A percentile compares a stretch with the other conserved stretches of the same genome.
These are phyloP conservation scores for Umbelopsis vinacea DNA, from an alignment of 192 early-diverging fungal species.

Conservation along the genomic window DNA sequence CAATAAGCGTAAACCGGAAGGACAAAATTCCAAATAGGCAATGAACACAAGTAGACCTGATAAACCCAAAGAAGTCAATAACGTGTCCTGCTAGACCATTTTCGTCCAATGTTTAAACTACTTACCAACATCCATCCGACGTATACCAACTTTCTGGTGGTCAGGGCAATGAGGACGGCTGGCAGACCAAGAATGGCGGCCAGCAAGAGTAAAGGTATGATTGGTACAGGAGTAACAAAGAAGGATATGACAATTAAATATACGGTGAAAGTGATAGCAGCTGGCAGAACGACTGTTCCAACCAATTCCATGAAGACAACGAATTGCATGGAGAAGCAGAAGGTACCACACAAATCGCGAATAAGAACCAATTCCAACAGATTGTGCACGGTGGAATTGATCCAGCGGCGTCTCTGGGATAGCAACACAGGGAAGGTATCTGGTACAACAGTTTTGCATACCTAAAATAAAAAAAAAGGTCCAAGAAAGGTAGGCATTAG, in stretches of 20 bases:
- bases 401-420: conserved; percentile 85
- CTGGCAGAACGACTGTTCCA: conserved; percentile 90
- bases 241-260: conserved; percentile 85
- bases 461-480: conserved; percentile 43
- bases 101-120: background rate
- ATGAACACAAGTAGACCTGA: conserved; percentile 45
- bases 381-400: conserved; percentile 89
- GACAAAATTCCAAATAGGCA: conserved; percentile 83
- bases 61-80: too few relatives aligned
- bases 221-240: conserved; percentile 51
- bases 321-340: conserved; percentile 97
- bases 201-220: conserved; percentile 77
- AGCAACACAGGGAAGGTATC: conserved; percentile 69
- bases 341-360: conserved; percentile 84
- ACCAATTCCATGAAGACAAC: conserved; percentile 93
- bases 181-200: conserved; percentile 87
- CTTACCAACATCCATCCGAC: conserved; percentile 81
- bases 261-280: conserved; percentile 84
- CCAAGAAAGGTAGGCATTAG: too few relatives aligned
- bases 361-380: conserved; percentile 82
- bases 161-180: conserved; percentile 87
- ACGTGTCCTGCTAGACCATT: too few relatives aligned
- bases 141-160: conserved; percentile 83
- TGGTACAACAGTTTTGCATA: conserved; percentile 76
- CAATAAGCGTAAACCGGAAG: conserved; percentile 83